Evolutionary conservation across 2,329 filamentous ascomycete genomes (phyloP), one percentile per base, ranked within the genome.

Genomic region (Sarocladiaceae sp.): DNA sequence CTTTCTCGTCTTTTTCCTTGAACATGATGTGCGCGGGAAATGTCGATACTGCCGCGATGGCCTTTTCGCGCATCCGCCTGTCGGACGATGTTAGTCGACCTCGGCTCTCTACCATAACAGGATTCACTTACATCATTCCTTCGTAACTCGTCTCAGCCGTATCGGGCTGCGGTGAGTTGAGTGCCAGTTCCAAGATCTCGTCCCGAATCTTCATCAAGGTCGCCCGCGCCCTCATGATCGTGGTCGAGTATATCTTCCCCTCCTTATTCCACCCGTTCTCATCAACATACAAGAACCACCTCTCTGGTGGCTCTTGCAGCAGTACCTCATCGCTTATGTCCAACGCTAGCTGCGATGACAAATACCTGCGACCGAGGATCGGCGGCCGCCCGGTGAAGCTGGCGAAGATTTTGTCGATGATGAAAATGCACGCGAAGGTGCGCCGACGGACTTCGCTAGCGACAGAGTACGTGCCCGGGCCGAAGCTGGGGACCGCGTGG

Each of bases 11-110:
- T 0, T 76, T 57, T 0, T 74, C 73, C 7, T 67, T 52, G 29
- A 73, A 69, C 7, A 74, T 65, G 7, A 66, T 63, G 45, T 68
- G 70, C 47, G 74, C 75, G 2, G 72, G 64, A 26, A 73, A 64
- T 12, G 62, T 64, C 7, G 74, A 53, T 15, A 67, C 53, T 1
- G 73, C 73, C 4, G 72, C 35, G 12, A 19, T 26, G 71, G 12
- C 73, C 56, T 4, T 73, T 72, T 9, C 66, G 64, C 43, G 74
- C 73, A 0, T 68, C 62, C 3, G 68, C 64, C 1, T 64, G 58
- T 64, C n/a, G n/a, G n/a, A n/a, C n/a, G 43, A 73, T 72, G 51
- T 76, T 18, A 15, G 23, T 33, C 16, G 23, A 27, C 31, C 72
- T 12, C 63, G 50, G 18, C 54, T 55, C 34, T 63, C 63, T 11